Conservation (phyloP, 1,139 yeast species). For the Eremothecium coryli region DNA sequence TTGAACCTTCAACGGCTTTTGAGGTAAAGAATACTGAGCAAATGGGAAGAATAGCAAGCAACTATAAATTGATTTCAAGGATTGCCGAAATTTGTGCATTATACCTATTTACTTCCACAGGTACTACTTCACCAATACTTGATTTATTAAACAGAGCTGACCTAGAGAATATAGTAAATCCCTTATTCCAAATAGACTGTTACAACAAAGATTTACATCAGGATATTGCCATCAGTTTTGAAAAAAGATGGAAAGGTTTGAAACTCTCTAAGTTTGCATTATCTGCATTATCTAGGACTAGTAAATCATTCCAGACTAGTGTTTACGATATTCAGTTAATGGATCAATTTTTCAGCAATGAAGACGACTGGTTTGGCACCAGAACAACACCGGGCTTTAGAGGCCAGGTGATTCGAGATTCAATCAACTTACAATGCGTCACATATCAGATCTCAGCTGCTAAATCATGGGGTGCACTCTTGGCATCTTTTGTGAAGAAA, state of each 20-base stretch:
- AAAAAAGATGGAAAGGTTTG: conserved; percentile 39
- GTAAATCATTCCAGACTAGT: conserved; percentile 44
- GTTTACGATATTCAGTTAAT: conserved; percentile 55
- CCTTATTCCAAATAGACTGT: conserved; percentile 33
- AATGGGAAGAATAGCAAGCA: conserved; percentile 43
- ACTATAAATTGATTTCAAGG: conserved; percentile 51
- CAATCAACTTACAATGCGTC: conserved; percentile 54
- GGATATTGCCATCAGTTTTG: conserved; percentile 39
- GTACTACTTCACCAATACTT: conserved; percentile 38
- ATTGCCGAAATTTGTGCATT: conserved; percentile 70
- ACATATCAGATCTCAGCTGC: conserved; percentile 62
- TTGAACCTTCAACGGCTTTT: conserved; percentile 18
- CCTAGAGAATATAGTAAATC: conserved; percentile 33
- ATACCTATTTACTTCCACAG: conserved; percentile 53
- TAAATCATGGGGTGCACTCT: conserved; percentile 68
- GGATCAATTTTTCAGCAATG: conserved; percentile 46
- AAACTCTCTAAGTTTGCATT: conserved; percentile 45
- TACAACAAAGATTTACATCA: conserved; percentile 41
- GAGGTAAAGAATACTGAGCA: conserved; percentile 16
- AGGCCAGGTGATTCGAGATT: conserved; percentile 48
- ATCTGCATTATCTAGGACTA: conserved; percentile 40
- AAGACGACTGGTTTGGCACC: conserved; percentile 42
- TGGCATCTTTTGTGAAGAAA: conserved; percentile 50
- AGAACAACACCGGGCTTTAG: conserved; percentile 33
- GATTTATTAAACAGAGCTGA: conserved; percentile 36